Percentiles rank a stretch among this genome's conserved stretches.
phyloP scores from a whole-genome alignment of 805 yeast species.

The Myxozyma kluyveri region DNA sequence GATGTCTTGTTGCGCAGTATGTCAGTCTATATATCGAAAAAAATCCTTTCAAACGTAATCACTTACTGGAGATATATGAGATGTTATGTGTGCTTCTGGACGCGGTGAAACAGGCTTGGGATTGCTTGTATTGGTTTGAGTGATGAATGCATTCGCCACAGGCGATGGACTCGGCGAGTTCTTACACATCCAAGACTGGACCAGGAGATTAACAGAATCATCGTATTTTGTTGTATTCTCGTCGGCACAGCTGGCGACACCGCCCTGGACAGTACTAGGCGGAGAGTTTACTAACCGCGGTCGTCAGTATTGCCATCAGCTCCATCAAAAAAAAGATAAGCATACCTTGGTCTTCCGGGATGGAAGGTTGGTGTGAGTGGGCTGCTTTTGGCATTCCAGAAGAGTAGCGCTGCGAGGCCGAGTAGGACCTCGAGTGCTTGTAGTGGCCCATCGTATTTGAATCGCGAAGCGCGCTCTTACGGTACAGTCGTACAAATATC shows the following conservation, averaged over 20 bases:
- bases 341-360: slow-evolving; percentile 27
- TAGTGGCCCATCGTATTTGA: neutral
- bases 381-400: slow-evolving; percentile 14
- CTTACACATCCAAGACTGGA: slow-evolving; percentile 19
- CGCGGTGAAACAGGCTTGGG: too few species aligned
- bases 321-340: neutral
- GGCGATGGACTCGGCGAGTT: neutral
- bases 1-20: too few species aligned
- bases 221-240: slow-evolving; percentile 13
- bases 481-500: too few species aligned
- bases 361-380: slow-evolving; percentile 25
- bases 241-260: neutral
- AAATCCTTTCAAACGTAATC: too few species aligned
- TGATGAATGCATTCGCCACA: too few species aligned
- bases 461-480: too few species aligned
- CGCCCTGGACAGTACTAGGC: neutral
- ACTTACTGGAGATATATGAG: too few species aligned
- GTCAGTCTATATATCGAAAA: too few species aligned
- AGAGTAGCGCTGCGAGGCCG: slow-evolving; percentile 20
- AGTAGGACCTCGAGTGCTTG: slow-evolving; percentile 11
- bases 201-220: slow-evolving; percentile 18
- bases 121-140: too few species aligned
- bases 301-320: neutral
- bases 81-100: too few species aligned
- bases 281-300: neutral